Evolutionary conservation across 768 basidiomycete species (phyloP), one percentile per base, ranked within the genome.

Genomic region (Hericium coralloides): DNA sequence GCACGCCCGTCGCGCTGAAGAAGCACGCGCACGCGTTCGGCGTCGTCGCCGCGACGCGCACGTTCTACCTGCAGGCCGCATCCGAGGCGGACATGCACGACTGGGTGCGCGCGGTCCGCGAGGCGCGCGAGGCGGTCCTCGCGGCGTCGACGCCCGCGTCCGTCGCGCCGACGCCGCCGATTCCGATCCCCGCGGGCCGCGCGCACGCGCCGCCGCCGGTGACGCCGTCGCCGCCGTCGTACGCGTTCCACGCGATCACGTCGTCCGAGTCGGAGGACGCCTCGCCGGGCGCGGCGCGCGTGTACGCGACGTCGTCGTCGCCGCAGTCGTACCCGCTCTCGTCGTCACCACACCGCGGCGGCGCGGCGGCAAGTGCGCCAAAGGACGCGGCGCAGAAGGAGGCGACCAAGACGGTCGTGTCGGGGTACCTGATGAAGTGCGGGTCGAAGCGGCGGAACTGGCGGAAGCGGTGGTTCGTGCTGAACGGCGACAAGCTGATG

Each of bases 391-490:
- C 69, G 6, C 37, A 69, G 51, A 77, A 77, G 41, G 89, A 91
- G 61, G 78, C 79, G 18, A 74, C 81, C n/a, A 95, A 94, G 73
- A 75, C 85, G 39, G 85, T 99, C 39, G 68, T 95, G 4, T 83
- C 84, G 18, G 93, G 94, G 2, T 99, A 98, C 70, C 76, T 99
- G 59, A 93, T 95, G 89, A 98, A 98, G 67, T 94, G 92, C 69
- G 94, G 92, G 25, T 86, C 87, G 47, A 92, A 95, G 63, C 82
- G 95, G 66, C 87, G 89, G 64, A 91, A 84, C 62, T 99, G 97
- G 97, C 80, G 93, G 56, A 98, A 99, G 72, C 75, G 97, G 26
- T 98, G 95, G 95, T 98, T 99, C 65, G 85, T 91, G 38, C 75
- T 99, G n/a, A 92, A 86, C 39, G 84, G 85, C 39, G 91, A 93